Evolutionary conservation across 2,329 filamentous ascomycete genomes (phyloP).

Genomic region (Talaromyces sp.): DNA sequence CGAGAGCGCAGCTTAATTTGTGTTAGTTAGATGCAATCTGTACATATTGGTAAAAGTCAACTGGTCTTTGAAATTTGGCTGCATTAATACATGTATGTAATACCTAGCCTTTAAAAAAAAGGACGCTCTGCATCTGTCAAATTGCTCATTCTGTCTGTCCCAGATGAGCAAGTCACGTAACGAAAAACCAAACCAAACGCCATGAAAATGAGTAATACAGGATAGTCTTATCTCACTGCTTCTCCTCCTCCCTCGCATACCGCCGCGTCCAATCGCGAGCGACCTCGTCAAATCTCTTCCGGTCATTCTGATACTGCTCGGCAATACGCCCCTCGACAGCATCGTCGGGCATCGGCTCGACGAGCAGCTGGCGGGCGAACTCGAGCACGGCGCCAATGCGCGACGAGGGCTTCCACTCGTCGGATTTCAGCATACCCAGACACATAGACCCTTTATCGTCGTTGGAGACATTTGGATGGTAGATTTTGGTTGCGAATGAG

Average conservation of each 20-base stretch:
- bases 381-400: conserved; percentile 70
- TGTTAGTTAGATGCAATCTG: background rate
- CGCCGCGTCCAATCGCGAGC: conserved; percentile 67
- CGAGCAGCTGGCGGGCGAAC: conserved; percentile 66
- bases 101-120: background rate
- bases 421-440: conserved; percentile 71
- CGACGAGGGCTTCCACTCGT: conserved; percentile 87
- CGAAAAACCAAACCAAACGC: conserved; percentile 10
- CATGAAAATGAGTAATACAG: conserved; percentile 4
- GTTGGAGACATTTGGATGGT: conserved; percentile 92
- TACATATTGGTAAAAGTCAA: background rate
- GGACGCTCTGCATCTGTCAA: background rate
- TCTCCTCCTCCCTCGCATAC: conserved; percentile 53
- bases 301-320: conserved; percentile 70
- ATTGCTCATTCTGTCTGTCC: background rate
- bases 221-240: background rate
- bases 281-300: conserved; percentile 64
- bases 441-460: conserved; percentile 81
- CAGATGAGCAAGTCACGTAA: background rate
- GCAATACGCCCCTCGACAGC: conserved; percentile 82
- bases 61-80: background rate
- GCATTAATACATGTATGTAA: background rate
- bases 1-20: background rate
- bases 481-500: conserved; percentile 81
- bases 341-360: conserved; percentile 81